Conservation (phyloP, 768 basidiomycete genomes). For the Mycena chlorophos region DNA sequence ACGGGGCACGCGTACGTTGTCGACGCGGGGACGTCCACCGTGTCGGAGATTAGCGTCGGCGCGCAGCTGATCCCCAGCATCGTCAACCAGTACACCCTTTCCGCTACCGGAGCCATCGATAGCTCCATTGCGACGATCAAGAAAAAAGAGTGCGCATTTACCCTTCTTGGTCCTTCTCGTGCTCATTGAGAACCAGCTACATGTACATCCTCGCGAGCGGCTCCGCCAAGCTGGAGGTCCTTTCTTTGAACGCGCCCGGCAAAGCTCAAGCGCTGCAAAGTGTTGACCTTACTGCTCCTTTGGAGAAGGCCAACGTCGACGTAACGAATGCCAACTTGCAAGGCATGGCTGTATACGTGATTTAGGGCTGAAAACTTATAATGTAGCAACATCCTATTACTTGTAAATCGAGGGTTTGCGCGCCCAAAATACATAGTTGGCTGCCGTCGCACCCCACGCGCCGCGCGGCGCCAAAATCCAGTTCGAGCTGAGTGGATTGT, state of each 20-base stretch:
- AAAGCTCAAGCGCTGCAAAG: slow-evolving; percentile 20
- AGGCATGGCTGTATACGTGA: slow-evolving; percentile 19
- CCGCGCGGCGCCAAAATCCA: slow-evolving; percentile 71
- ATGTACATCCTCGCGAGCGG: slow-evolving; percentile 41
- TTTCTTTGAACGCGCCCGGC: slow-evolving; percentile 41
- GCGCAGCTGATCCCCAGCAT: slow-evolving; percentile 10
- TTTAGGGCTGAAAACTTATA: not conserved
- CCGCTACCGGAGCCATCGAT: slow-evolving; percentile 11
- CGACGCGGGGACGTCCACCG: slow-evolving; percentile 20
- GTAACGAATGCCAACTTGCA: slow-evolving; percentile 8
- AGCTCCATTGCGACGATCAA: slow-evolving; percentile 6
- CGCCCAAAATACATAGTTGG: slow-evolving; percentile 90
- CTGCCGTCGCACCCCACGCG: slow-evolving; percentile 54
- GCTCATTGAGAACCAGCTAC: slow-evolving; percentile 32
- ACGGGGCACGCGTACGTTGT: slow-evolving; percentile 28
- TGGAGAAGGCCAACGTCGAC: slow-evolving; percentile 27
- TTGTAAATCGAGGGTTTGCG: slow-evolving; percentile 53
- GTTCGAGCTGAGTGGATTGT: slow-evolving; percentile 65
- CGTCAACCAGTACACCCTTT: slow-evolving; percentile 14
- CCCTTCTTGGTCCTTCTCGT: too few relatives aligned
- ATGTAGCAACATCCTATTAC: not conserved
- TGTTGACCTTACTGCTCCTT: slow-evolving; percentile 27
- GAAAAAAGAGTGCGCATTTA: slow-evolving; percentile 8
- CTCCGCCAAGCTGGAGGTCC: slow-evolving; percentile 39
- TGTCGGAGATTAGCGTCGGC: slow-evolving; percentile 25